phyloP scores from a whole-genome alignment of 805 yeast genomes.

The Kuraishia ogatae region DNA sequence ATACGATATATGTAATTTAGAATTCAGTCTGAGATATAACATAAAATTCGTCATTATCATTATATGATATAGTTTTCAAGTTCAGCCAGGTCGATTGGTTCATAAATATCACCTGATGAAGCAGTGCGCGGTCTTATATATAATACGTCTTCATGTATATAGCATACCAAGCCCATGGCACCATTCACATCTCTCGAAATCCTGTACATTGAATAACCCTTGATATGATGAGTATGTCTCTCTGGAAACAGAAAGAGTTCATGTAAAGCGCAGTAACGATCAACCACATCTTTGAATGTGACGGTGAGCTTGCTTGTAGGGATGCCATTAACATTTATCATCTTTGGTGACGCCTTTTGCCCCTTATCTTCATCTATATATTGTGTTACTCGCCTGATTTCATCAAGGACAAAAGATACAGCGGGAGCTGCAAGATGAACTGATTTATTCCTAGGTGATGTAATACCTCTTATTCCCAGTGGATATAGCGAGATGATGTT shows the following conservation, averaged over 20 bases:
- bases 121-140: slow-evolving; percentile 30
- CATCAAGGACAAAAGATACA: not conserved
- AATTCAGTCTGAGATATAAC: no score
- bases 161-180: slow-evolving; percentile 28
- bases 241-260: slow-evolving; percentile 33
- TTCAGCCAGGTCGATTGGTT: slow-evolving; percentile 32
- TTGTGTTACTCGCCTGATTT: not conserved
- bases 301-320: slow-evolving; percentile 29
- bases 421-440: not conserved
- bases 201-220: slow-evolving; percentile 37
- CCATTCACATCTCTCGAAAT: slow-evolving; percentile 26
- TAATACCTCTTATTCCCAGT: not conserved
- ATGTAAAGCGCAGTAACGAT: slow-evolving; percentile 44
- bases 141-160: slow-evolving; percentile 57
- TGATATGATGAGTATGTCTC: slow-evolving; percentile 20
- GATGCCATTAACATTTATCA: slow-evolving; percentile 18
- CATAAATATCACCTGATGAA: slow-evolving; percentile 20
- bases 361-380: not conserved
- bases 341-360: not conserved
- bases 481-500: not conserved
- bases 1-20: not conserved
- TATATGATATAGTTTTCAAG: slow-evolving; percentile 6
- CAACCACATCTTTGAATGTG: slow-evolving; percentile 59
- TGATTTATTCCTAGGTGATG: not conserved
- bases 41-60: not conserved